phyloP scores from a whole-genome alignment of 1,284 basidiomycete genomes.

The Tilletia horrida region DNA sequence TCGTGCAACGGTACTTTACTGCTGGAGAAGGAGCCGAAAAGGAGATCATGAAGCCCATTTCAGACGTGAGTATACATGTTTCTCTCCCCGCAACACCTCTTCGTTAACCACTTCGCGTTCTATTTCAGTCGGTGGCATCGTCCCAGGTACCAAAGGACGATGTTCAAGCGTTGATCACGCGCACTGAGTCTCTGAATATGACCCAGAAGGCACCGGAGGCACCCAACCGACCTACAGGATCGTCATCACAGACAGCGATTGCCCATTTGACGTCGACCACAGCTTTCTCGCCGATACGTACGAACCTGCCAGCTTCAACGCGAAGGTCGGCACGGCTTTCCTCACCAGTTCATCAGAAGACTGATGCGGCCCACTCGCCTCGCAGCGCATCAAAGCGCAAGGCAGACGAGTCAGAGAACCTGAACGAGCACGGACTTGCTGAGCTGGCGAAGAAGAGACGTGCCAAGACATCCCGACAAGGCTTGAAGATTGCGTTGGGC shows the following conservation, averaged over 20 bases:
- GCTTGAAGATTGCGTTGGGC: not conserved
- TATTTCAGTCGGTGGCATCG: too few species aligned
- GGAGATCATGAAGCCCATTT: constrained; percentile 7
- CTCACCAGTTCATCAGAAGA: not conserved
- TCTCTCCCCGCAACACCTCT: too few species aligned
- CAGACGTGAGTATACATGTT: too few species aligned
- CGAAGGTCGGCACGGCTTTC: not conserved
- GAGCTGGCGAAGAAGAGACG: constrained; percentile 11
- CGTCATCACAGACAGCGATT: not conserved
- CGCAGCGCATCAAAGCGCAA: constrained; percentile 16
- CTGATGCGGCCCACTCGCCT: not conserved
- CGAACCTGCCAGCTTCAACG: not conserved
- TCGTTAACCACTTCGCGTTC: too few species aligned
- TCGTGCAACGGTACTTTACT: constrained; percentile 8
- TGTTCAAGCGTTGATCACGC: not conserved
- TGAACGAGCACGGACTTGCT: not conserved
- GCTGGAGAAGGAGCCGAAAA: constrained; percentile 13
- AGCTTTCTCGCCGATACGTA: too few species aligned
- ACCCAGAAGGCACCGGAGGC: too few species aligned
- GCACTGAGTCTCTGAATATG: too few species aligned
- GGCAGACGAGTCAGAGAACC: not conserved
- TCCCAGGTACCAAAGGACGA: too few species aligned
- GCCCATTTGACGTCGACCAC: not conserved
- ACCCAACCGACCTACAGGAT: not conserved
- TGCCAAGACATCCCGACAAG: not conserved